Evolutionary conservation across 176 grass and related monocot genomes (phyloP), one percentile per base, ranked within the genome.

Genomic region (Musa schizocarpa): DNA sequence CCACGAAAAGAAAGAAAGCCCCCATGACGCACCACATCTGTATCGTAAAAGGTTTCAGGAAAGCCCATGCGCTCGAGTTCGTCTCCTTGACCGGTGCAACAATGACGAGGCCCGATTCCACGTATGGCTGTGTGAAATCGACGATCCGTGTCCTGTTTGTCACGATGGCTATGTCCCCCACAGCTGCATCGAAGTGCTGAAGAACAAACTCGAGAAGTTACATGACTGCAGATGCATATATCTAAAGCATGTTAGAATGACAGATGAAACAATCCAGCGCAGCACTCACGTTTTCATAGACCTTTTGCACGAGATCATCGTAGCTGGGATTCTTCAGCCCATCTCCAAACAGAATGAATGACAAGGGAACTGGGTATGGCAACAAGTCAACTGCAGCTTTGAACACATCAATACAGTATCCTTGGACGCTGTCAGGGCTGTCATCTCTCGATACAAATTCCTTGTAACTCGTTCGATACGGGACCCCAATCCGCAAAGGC

Each of bases 381-480:
- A 76, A 65, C 58, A 76, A 51, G 19, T 24, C 25, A 22, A 76
- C 8, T 13, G 74, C 74, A 22, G 58, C 55, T 21, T 51, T 63
- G 22, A 76, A 76, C 26, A 76, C 58, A 76, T 76, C 74, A 24
- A 76, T 76, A 3, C 74, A 76, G 58, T 24, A 76, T 49, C 74
- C 74, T 23, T 14, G 22, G 3, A 51, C 74, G 24, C 11, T 11
- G 26, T 63, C 48, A 76, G 74, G 3, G 43, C 11, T 43, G 17
- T 49, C 4, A 9, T 52, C 43, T 13, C 63, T 76, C 2, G 74
- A 64, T 50, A 76, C 48, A 16, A 76, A 64, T 63, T 76, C 29
- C 58, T 50, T 64, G 34, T 63, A 76, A 24, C 74, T 52, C 24
- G 55, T 8, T 16, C 58, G 12, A 27, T 76, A 52, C 13, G 74